These are phyloP conservation scores for Aspergillus sp. DNA, from an alignment of 2,329 filamentous ascomycete species.

Conservation along the genomic window DNA sequence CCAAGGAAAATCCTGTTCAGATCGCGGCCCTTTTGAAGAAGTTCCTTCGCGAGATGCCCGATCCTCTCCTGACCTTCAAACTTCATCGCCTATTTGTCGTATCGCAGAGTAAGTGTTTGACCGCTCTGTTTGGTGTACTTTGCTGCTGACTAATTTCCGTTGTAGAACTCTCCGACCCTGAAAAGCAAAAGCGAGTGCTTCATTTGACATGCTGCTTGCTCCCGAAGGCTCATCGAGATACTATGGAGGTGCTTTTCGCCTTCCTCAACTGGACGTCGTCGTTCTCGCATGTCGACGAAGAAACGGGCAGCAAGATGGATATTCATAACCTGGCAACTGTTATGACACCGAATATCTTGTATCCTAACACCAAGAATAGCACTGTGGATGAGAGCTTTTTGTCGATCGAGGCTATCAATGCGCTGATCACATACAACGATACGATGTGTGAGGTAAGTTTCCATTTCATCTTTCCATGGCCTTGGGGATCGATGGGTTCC, in stretches of 20 bases:
- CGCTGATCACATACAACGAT: constrained; percentile 88
- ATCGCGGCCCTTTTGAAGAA: constrained; percentile 92
- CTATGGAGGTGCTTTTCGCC: constrained; percentile 89
- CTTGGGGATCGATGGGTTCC: neutral
- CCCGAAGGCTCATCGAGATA: constrained; percentile 89
- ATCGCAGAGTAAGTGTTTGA: constrained; percentile 65
- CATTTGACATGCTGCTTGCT: constrained; percentile 90
- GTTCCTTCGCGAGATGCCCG: constrained; percentile 89
- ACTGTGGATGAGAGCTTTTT: constrained; percentile 87
- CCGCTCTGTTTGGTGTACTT: constrained; percentile 9
- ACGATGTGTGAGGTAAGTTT: constrained; percentile 88
- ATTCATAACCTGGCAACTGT: constrained; percentile 96
- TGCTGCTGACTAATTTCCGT: neutral
- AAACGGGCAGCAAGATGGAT: constrained; percentile 98
- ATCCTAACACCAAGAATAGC: constrained; percentile 65
- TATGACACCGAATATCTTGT: constrained; percentile 93
- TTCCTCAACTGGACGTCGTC: constrained; percentile 98
- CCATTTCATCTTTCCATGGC: constrained; percentile 15
- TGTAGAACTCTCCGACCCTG: constrained; percentile 72
- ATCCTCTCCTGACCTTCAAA: constrained; percentile 93
- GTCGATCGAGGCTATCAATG: constrained; percentile 89
- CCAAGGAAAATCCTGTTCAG: constrained; percentile 86
- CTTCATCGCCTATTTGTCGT: constrained; percentile 87
- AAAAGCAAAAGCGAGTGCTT: constrained; percentile 78
- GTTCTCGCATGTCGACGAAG: constrained; percentile 95